Percentiles rank a stretch among this genome's conserved stretches.
These are phyloP conservation scores for Podila epicladia DNA, from an alignment of 192 early-diverging fungal species.

Conservation along the genomic window DNA sequence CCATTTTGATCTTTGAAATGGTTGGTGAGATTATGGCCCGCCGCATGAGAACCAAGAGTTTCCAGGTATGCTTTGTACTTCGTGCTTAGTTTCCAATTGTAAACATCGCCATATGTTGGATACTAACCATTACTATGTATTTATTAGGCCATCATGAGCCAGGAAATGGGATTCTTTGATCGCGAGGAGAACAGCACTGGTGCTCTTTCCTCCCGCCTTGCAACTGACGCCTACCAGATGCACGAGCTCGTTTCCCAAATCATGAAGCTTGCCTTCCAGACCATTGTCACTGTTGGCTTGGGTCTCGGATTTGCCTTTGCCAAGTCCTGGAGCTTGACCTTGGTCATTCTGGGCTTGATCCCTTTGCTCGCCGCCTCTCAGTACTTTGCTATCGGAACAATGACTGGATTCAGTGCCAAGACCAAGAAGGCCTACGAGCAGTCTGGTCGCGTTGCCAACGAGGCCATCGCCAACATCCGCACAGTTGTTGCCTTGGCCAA, in stretches of 20 bases:
- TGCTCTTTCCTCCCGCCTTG: conserved; percentile 82
- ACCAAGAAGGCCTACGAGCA: conserved; percentile 73
- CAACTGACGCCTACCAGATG: conserved; percentile 80
- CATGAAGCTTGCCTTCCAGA: conserved; percentile 62
- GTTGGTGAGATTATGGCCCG: conserved; percentile 41
- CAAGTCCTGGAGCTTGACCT: conserved; percentile 67
- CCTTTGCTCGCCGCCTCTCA: conserved; percentile 76
- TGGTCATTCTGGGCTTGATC: conserved; percentile 71
- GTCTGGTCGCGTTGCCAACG: conserved; percentile 78
- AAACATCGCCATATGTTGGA: background rate
- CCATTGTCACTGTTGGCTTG: conserved; percentile 30
- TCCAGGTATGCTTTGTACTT: conserved; percentile 18
- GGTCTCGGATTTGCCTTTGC: conserved; percentile 59
- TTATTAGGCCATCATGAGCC: conserved; percentile 71
- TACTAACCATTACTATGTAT: background rate
- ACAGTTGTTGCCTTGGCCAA: conserved; percentile 85
- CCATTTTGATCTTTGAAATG: conserved; percentile 32
- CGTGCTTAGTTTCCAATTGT: background rate
- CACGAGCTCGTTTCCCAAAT: conserved; percentile 64
- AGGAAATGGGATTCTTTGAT: conserved; percentile 93
- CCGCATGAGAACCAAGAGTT: conserved; percentile 46
- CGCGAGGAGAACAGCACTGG: conserved; percentile 75
- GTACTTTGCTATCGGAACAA: conserved; percentile 67
- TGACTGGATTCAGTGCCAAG: conserved; percentile 54
- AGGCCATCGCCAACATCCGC: conserved; percentile 84